Conservation (phyloP, 2,329 filamentous ascomycete species). For the Nemania bipapillata region DNA sequence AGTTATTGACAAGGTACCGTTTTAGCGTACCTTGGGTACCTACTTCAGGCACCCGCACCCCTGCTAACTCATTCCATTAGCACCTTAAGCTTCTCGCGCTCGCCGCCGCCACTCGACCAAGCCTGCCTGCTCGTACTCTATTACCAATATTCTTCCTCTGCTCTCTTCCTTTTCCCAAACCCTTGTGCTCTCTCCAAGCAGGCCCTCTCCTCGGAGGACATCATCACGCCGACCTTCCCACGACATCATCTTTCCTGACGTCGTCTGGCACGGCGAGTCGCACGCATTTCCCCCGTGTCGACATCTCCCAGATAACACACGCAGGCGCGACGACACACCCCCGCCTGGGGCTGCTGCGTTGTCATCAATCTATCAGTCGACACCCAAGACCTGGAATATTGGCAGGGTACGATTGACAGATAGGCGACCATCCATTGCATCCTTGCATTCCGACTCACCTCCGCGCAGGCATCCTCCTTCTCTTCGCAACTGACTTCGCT, state of each 20-base stretch:
- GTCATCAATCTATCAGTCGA: slow-evolving; percentile 38
- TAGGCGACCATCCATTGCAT: slow-evolving; percentile 18
- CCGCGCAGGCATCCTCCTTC: slow-evolving; percentile 13
- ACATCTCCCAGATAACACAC: slow-evolving; percentile 11
- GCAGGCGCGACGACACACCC: slow-evolving; percentile 22
- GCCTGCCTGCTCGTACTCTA: slow-evolving; percentile 25
- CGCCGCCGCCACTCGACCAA: slow-evolving; percentile 28
- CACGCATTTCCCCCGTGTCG: slow-evolving; percentile 26
- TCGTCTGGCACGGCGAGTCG: slow-evolving; percentile 40
- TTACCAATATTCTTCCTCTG: slow-evolving; percentile 1
- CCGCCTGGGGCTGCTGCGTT: slow-evolving; percentile 39
- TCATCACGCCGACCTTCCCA: slow-evolving; percentile 19
- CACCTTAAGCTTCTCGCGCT: slow-evolving; percentile 22
- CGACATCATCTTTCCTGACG: slow-evolving; percentile 23
- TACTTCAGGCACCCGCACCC: slow-evolving; percentile 33
- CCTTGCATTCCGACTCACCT: slow-evolving; percentile 8
- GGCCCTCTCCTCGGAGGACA: slow-evolving; percentile 24
- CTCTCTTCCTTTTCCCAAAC: slow-evolving; percentile 26
- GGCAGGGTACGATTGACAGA: slow-evolving; percentile 37
- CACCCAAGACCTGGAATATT: slow-evolving; percentile 41
- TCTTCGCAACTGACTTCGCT: slow-evolving; percentile 23
- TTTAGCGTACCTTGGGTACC: background rate
- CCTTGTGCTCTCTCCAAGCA: background rate
- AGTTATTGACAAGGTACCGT: slow-evolving; percentile 12
- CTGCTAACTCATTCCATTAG: slow-evolving; percentile 29